Evolutionary conservation across 345 rosid genomes (phyloP).

Genomic region (Boechera stricta): DNA sequence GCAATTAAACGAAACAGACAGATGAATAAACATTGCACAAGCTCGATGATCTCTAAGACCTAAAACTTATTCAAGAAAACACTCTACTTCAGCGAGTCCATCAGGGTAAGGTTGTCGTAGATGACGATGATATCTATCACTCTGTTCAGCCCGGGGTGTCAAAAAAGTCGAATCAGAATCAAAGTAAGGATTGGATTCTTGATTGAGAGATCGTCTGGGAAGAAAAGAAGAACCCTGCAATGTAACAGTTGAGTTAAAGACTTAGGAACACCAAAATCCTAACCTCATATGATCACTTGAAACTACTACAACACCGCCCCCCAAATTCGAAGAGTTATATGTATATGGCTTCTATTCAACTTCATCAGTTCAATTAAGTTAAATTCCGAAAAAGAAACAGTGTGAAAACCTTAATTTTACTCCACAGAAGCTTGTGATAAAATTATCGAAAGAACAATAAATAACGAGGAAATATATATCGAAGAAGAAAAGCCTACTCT

Average conservation of each 20-base stretch:
- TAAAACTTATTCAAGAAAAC: slow-evolving; percentile 1
- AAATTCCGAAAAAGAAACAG: slow-evolving; percentile 11
- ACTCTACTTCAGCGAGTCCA: slow-evolving; percentile 79
- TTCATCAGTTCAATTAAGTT: neutral
- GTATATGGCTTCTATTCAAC: neutral
- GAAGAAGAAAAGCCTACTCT: neutral
- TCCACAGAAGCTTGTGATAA: slow-evolving; percentile 1
- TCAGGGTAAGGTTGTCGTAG: slow-evolving; percentile 77
- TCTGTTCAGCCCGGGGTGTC: slow-evolving; percentile 50
- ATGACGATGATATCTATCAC: slow-evolving; percentile 69
- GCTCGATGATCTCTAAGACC: neutral
- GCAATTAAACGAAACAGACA: neutral
- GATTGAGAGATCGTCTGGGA: slow-evolving; percentile 48
- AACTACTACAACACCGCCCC: neutral
- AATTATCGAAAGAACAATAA: neutral
- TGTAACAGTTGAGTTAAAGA: slow-evolving; percentile 9
- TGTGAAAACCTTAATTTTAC: neutral
- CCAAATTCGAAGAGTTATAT: neutral
- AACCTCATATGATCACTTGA: slow-evolving; percentile 26
- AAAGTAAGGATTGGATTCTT: slow-evolving; percentile 51
- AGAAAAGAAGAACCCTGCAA: slow-evolving; percentile 63
- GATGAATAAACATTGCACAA: neutral
- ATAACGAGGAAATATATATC: neutral
- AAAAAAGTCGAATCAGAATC: slow-evolving; percentile 55
- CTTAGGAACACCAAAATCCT: neutral